Evolutionary conservation across 108 stramenopile species (phyloP).

Genomic region (Chaetoceros tenuissimus): DNA sequence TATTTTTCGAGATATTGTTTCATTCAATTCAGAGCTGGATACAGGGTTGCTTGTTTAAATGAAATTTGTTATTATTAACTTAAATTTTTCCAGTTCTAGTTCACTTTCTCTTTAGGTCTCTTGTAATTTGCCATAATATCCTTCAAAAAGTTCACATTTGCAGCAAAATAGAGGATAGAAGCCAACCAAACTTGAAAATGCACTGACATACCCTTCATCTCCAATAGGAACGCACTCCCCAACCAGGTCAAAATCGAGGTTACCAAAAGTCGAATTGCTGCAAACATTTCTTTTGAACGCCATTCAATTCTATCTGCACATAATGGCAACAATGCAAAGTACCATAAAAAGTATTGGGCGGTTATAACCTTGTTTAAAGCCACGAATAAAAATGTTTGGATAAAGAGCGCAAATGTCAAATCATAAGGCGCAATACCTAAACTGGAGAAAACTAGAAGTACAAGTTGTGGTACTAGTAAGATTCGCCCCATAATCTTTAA

Average conservation of each 20-base stretch:
- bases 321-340: constrained; percentile 76
- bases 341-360: constrained; percentile 98
- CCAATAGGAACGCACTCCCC: constrained; percentile 66
- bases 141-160: constrained; percentile 61
- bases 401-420: constrained; percentile 65
- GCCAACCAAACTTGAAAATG: constrained; percentile 70
- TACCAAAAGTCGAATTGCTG: constrained; percentile 22
- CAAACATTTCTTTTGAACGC: constrained; percentile 18
- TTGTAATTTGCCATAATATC: constrained; percentile 31
- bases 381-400: constrained; percentile 94
- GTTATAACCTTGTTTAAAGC: constrained; percentile 98
- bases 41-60: too few species aligned
- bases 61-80: not conserved
- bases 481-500: constrained; percentile 24
- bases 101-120: not conserved
- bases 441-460: constrained; percentile 63
- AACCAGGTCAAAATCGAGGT: constrained; percentile 59
- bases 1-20: too few species aligned
- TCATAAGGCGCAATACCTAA: constrained; percentile 61
- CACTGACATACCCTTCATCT: constrained; percentile 72
- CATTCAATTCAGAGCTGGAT: too few species aligned
- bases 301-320: constrained; percentile 43
- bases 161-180: constrained; percentile 57
- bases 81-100: not conserved
- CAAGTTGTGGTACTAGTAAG: constrained; percentile 67